Conservation (phyloP, 208 protist species). For the Trypanosoma brucei region DNA sequence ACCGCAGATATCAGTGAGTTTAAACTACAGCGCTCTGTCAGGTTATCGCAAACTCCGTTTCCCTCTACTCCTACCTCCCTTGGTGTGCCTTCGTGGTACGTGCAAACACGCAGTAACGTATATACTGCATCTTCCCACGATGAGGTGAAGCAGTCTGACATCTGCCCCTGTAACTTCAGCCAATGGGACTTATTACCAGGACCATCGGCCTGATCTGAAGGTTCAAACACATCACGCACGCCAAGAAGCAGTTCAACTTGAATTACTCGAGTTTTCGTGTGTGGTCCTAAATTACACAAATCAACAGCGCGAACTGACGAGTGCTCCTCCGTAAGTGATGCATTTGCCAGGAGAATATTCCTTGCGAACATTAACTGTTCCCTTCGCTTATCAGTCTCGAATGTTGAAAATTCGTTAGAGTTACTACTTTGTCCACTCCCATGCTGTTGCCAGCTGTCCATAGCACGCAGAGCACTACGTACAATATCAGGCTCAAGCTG, state of each 20-base stretch:
- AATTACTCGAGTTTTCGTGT: background rate
- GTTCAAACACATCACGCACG: background rate
- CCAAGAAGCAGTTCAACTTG: slow-evolving; percentile 15
- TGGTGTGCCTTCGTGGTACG: background rate
- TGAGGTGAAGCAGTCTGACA: slow-evolving; percentile 12
- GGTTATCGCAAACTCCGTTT: slow-evolving; percentile 1
- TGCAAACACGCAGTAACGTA: slow-evolving; percentile 19
- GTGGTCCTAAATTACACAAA: background rate
- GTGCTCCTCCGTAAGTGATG: slow-evolving; percentile 5
- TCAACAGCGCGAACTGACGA: background rate
- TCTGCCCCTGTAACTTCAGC: slow-evolving; percentile 10
- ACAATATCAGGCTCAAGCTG: slow-evolving; percentile 9
- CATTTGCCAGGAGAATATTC: slow-evolving; percentile 12
- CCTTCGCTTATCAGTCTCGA: background rate
- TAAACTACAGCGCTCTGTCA: background rate
- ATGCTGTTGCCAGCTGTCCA: slow-evolving; percentile 9
- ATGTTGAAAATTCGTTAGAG: background rate
- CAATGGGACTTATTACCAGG: background rate
- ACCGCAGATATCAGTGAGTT: background rate
- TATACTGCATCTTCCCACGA: slow-evolving; percentile 21
- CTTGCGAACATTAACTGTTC: slow-evolving; percentile 14
- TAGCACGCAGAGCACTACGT: background rate
- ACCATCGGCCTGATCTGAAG: background rate
- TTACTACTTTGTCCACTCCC: background rate
- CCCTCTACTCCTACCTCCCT: background rate